Evolutionary conservation across 495 filamentous ascomycete species (phyloP).

Genomic region (Alectoria sarmentosa): DNA sequence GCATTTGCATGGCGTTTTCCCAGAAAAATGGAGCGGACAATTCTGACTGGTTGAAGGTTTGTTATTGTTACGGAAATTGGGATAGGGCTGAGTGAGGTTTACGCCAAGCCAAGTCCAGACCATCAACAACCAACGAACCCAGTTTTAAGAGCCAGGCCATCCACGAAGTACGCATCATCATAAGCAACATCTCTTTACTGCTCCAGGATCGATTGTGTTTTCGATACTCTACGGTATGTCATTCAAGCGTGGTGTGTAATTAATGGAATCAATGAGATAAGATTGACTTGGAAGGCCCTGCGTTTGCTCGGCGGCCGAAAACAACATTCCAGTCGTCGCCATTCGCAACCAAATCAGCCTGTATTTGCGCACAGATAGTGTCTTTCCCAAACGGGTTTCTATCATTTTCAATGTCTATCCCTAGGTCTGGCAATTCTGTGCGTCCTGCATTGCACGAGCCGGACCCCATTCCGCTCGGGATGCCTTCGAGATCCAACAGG

Average conservation of each 20-base stretch:
- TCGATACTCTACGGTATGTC: background rate
- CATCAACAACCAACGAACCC: constrained; percentile 4
- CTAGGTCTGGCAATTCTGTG: constrained; percentile 2
- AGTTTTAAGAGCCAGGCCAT: background rate
- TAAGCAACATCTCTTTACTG: background rate
- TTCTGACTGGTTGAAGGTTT: background rate
- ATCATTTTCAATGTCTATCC: background rate
- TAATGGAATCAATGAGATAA: background rate
- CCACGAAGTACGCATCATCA: background rate
- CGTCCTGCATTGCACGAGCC: constrained; percentile 4
- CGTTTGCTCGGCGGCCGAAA: constrained; percentile 9
- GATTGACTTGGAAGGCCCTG: background rate
- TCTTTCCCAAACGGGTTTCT: background rate
- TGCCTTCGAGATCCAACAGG: background rate
- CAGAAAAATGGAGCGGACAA: background rate
- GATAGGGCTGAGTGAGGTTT: background rate
- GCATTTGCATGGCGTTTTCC: no score
- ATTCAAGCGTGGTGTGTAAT: background rate
- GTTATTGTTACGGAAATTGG: background rate
- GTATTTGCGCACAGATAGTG: constrained; percentile 7
- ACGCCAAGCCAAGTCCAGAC: background rate
- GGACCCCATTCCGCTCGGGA: background rate
- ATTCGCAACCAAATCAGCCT: constrained; percentile 8
- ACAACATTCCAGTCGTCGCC: constrained; percentile 18
- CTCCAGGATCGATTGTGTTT: background rate